Evolutionary conservation across 495 filamentous ascomycete species (phyloP).

Genomic region (Aspergillus wentii): DNA sequence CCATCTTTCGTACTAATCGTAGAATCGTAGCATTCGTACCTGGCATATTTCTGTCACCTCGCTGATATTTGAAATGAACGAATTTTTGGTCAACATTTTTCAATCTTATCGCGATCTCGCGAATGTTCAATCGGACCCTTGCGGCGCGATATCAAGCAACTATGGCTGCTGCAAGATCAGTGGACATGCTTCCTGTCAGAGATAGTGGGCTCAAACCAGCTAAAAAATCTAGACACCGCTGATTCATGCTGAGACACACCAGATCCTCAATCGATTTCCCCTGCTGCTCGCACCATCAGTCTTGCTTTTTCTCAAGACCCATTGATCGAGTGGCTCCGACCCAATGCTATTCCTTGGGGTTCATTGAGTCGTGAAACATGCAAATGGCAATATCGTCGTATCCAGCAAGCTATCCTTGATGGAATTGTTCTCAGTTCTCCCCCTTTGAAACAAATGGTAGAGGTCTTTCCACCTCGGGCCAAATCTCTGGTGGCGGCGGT

Average conservation of each 20-base stretch:
- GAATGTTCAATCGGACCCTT: no score
- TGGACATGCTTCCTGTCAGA: no score
- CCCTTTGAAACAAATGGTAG: constrained; percentile 7
- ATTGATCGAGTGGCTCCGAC: constrained; percentile 25
- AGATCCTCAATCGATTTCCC: constrained; percentile 10
- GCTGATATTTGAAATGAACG: no score
- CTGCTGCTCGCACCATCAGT: constrained; percentile 18
- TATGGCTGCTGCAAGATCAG: background rate
- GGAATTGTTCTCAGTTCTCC: constrained; percentile 18
- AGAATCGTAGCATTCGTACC: no score
- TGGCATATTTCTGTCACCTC: no score
- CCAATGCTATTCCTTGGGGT: constrained; percentile 16
- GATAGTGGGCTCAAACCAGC: no score
- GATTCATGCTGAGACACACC: constrained; percentile 1
- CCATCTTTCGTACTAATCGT: no score
- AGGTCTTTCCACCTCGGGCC: constrained; percentile 3
- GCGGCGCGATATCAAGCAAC: no score
- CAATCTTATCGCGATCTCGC: no score
- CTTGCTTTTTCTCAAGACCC: constrained; percentile 25
- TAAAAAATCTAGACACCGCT: no score
- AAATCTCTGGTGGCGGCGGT: no score
- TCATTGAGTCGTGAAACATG: constrained; percentile 1
- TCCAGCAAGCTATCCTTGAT: constrained; percentile 17
- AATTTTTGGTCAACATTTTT: no score
- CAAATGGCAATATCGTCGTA: constrained; percentile 24